Evolutionary conservation across 768 basidiomycete genomes (phyloP), one percentile per base, ranked within the genome.

Genomic region (Rickenella mellea): DNA sequence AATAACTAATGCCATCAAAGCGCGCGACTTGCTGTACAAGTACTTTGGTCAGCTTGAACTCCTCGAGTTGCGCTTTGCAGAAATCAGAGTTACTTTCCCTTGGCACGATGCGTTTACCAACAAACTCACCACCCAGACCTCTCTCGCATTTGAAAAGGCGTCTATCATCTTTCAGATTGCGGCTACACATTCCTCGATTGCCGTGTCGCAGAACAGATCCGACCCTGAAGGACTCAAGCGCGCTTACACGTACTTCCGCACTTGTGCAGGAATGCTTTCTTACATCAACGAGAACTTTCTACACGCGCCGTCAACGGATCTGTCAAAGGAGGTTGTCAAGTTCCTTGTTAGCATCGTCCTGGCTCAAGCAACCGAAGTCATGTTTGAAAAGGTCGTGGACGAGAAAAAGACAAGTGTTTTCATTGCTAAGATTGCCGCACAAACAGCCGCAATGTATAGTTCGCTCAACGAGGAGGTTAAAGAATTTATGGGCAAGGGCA

Each of bases 211-310:
- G 66, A 85, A 80, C 55, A 73, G 91, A 41, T 80, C 83, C 1
- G 85, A 91, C 42, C 87, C 90, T 1, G 91, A 97, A 60, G 92
- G 93, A 15, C 62, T 90, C 53, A 98, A 96, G 63, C 78, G 90
- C 26, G 79, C 94, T 0, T 99, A 96, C 66, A 78, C 89, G 63
- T 93, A 90, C 63, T 87, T 90, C 53, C 71, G 84, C 14, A 79
- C 85, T 9, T 81, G 86, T 30, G 89, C 93, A 2, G 96, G 96
- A 15, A 96, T 99, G 90, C 78, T 97, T 55, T 90, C 82, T 5
- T 99, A 98, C 60, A 92, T 99, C 69, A 97, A 98, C 66, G 96
- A 99, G 62, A 97, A 99, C 73, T 99, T 99, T 61, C 68, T 99
- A 0, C 96, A 99, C 54, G 96, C 94, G 0, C 96, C 96, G 0